phyloP scores from a whole-genome alignment of 2,329 filamentous ascomycete species.

The Penicillium aurantiogriseum region DNA sequence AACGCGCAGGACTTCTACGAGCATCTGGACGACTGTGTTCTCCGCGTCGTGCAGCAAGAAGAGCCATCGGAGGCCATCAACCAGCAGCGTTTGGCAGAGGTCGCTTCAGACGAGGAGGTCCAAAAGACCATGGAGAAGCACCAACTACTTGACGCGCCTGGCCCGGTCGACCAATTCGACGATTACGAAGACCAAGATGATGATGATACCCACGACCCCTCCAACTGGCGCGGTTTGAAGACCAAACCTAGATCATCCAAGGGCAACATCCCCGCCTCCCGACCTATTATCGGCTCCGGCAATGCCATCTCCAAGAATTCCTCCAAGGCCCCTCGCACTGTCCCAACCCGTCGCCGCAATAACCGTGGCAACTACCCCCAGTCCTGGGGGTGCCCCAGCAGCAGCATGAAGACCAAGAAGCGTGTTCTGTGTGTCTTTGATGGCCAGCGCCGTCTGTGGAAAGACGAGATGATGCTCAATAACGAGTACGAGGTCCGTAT shows the following conservation, averaged over 20 bases:
- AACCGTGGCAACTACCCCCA: constrained; percentile 90
- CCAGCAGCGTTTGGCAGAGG: constrained; percentile 54
- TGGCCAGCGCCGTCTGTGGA: constrained; percentile 81
- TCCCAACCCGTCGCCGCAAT: constrained; percentile 71
- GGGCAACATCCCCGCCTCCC: constrained; percentile 50
- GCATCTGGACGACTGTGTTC: constrained; percentile 74
- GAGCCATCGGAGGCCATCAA: constrained; percentile 60
- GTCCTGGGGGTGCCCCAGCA: constrained; percentile 87
- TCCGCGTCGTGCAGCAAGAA: constrained; percentile 61
- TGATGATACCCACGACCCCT: constrained; percentile 52
- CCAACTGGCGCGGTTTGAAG: constrained; percentile 47
- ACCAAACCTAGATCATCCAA: constrained; percentile 49
- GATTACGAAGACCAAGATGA: constrained; percentile 57
- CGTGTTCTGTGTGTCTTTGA: constrained; percentile 92
- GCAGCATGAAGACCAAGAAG: constrained; percentile 98
- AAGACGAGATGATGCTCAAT: constrained; percentile 98
- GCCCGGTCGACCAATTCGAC: constrained; percentile 51
- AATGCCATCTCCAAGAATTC: constrained; percentile 44
- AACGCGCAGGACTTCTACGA: constrained; percentile 97
- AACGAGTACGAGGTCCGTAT: constrained; percentile 92
- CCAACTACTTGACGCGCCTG: constrained; percentile 51
- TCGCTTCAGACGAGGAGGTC: constrained; percentile 59
- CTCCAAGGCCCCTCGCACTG: constrained; percentile 59
- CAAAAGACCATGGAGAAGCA: constrained; percentile 59
- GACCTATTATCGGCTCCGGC: constrained; percentile 51